Evolutionary conservation across 2,329 filamentous ascomycete species (phyloP).

Genomic region (Fusarium coicis): DNA sequence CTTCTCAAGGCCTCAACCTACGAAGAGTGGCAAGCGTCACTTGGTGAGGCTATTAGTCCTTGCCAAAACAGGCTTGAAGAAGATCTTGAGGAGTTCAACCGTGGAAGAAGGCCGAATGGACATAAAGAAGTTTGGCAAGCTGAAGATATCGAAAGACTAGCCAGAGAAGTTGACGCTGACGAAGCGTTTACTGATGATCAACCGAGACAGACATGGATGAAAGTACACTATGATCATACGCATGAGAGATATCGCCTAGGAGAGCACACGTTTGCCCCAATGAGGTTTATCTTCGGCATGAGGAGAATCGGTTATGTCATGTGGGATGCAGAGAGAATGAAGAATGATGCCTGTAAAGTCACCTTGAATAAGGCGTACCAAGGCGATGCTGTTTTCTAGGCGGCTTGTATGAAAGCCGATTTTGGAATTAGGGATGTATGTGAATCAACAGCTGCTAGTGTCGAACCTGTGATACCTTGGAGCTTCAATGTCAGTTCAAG

Average conservation of each 20-base stretch:
- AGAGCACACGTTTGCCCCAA: conserved; percentile 23
- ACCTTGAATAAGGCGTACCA: conserved; percentile 31
- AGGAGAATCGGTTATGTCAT: conserved; percentile 36
- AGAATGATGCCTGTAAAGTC: conserved; percentile 25
- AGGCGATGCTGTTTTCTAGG: conserved; percentile 33
- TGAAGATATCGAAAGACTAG: conserved; percentile 36
- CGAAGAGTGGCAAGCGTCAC: conserved; percentile 33
- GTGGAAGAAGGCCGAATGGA: background rate
- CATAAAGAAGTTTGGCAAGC: conserved; percentile 14
- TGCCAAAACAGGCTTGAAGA: conserved; percentile 25
- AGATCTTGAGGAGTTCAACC: conserved; percentile 33
- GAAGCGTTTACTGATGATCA: conserved; percentile 25
- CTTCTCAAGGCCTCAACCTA: conserved; percentile 28
- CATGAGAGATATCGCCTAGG: conserved; percentile 32
- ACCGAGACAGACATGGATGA: conserved; percentile 32
- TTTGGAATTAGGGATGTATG: background rate
- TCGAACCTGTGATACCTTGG: background rate
- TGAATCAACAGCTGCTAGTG: background rate
- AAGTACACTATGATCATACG: conserved; percentile 27
- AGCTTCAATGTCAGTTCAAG: background rate
- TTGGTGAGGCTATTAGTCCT: conserved; percentile 5
- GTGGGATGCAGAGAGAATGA: conserved; percentile 37
- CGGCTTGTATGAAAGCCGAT: too few species aligned
- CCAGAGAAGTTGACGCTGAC: conserved; percentile 27
- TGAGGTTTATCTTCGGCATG: conserved; percentile 34